These are phyloP conservation scores for Aleurites moluccanus DNA, from an alignment of 441 rosid genomes.

Conservation along the genomic window DNA sequence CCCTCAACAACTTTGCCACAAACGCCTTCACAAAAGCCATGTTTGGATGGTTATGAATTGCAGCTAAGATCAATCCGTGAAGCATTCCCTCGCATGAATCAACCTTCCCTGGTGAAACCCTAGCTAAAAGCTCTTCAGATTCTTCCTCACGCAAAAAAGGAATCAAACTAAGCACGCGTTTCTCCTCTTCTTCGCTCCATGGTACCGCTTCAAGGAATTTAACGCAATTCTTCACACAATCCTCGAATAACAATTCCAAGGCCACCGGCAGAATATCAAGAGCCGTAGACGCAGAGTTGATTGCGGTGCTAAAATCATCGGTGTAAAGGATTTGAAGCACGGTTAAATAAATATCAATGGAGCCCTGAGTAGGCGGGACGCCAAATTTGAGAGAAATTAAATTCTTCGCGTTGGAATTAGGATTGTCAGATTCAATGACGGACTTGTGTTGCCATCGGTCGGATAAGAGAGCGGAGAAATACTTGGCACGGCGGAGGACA, in stretches of 20 bases:
- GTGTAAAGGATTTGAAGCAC: constrained; percentile 54
- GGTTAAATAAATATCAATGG: constrained; percentile 34
- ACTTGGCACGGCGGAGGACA: constrained; percentile 52
- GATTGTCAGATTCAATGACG: constrained; percentile 9
- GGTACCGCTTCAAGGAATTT: constrained; percentile 64
- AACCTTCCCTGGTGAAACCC: constrained; percentile 37
- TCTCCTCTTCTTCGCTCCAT: constrained; percentile 70
- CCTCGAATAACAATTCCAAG: constrained; percentile 58
- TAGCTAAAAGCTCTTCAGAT: constrained; percentile 38
- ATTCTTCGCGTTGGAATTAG: background rate
- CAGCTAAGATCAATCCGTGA: constrained; percentile 48
- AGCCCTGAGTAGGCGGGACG: constrained; percentile 27
- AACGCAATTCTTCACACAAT: constrained; percentile 46
- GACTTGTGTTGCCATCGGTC: constrained; percentile 47
- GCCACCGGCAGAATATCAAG: constrained; percentile 62
- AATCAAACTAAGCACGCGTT: constrained; percentile 41
- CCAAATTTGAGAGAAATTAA: constrained; percentile 34
- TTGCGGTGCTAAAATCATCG: constrained; percentile 37
- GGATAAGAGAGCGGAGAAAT: constrained; percentile 59
- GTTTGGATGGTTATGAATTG: constrained; percentile 51
- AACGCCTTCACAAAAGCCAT: constrained; percentile 66
- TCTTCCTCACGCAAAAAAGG: constrained; percentile 51
- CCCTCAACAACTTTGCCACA: constrained; percentile 62
- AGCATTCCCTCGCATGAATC: constrained; percentile 63
- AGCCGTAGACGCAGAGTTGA: constrained; percentile 41